These are phyloP conservation scores for Chalaropsis thielavioides DNA, from an alignment of 2,329 filamentous ascomycete species.

Conservation along the genomic window DNA sequence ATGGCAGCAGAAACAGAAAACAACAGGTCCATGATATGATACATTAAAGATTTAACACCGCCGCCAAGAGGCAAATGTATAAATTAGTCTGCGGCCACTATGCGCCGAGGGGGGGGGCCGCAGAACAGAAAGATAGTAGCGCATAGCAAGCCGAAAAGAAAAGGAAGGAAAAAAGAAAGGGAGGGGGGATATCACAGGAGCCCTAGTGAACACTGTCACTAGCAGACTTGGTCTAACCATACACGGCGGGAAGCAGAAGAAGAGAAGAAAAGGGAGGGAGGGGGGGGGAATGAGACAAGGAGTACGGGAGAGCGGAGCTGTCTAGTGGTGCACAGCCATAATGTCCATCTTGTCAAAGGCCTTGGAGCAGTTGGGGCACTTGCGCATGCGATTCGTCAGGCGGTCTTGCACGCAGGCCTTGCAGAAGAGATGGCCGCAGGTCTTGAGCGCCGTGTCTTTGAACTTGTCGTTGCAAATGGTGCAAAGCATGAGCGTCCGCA, in stretches of 20 bases:
- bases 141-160: slow-evolving; percentile 2
- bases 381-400: slow-evolving; percentile 76
- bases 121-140: neutral
- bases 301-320: neutral
- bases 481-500: slow-evolving; percentile 48
- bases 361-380: slow-evolving; percentile 87
- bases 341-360: slow-evolving; percentile 84
- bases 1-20: neutral
- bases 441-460: slow-evolving; percentile 87
- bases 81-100: neutral
- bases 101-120: neutral
- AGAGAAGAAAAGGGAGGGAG: neutral
- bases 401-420: slow-evolving; percentile 79
- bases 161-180: neutral
- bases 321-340: slow-evolving; percentile 51
- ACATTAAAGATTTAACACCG: neutral
- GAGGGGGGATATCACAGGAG: slow-evolving; percentile 4
- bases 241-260: neutral
- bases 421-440: slow-evolving; percentile 92
- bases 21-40: neutral
- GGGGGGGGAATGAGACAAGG: neutral
- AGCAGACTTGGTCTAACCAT: too few relatives aligned
- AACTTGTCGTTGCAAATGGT: slow-evolving; percentile 85
- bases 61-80: neutral
- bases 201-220: neutral